phyloP scores from a whole-genome alignment of 331 rosid species.

The Dryas integrifolia region DNA sequence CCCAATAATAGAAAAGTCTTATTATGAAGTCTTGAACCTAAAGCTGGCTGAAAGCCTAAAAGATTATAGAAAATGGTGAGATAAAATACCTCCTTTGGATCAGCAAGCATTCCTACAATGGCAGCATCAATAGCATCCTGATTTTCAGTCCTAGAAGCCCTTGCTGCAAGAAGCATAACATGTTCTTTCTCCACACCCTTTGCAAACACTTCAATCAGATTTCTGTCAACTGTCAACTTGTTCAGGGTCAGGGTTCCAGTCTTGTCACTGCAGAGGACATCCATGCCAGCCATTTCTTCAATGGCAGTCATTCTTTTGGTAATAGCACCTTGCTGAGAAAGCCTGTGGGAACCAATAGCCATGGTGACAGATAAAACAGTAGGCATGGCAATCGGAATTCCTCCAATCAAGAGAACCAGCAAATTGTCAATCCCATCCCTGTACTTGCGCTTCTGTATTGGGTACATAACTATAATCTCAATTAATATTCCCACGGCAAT shows the following conservation, averaged over 20 bases:
- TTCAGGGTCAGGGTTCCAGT: constrained; percentile 90
- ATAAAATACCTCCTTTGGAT: constrained; percentile 80
- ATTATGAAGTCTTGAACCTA: background rate
- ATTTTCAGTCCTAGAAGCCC: constrained; percentile 97
- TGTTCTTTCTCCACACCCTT: constrained; percentile 89
- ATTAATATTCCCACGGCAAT: constrained; percentile 74
- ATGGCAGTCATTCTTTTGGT: constrained; percentile 97
- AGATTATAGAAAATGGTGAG: background rate
- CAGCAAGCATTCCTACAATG: constrained; percentile 98
- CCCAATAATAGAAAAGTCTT: constrained; percentile 14
- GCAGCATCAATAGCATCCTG: constrained; percentile 99
- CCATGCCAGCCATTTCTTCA: constrained; percentile 99
- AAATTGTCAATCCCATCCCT: constrained; percentile 93
- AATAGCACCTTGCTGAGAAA: constrained; percentile 94
- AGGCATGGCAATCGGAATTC: constrained; percentile 99
- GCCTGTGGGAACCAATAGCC: constrained; percentile 99
- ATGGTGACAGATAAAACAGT: constrained; percentile 96
- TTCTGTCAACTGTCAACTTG: constrained; percentile 77
- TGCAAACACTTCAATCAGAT: constrained; percentile 77
- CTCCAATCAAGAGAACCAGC: constrained; percentile 95
- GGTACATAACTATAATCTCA: constrained; percentile 89
- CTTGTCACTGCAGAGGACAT: constrained; percentile 97
- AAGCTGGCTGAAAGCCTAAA: background rate
- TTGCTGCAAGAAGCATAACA: constrained; percentile 87
- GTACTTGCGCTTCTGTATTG: constrained; percentile 78